phyloP scores from a whole-genome alignment of 176 grass and related monocot species.

The Eragrostis curvula region DNA sequence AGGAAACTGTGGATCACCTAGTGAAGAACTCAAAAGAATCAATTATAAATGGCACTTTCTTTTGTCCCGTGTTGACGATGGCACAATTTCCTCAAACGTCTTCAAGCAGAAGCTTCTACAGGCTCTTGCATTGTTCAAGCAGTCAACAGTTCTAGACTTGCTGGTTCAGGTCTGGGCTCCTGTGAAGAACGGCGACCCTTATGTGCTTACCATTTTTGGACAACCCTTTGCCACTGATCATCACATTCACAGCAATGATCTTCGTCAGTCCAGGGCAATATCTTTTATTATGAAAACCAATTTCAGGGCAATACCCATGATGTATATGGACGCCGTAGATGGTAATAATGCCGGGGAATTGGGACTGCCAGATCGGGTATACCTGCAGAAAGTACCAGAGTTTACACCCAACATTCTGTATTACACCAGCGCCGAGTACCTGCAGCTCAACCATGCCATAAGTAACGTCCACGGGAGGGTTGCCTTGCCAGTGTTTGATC shows the following conservation, averaged over 20 bases:
- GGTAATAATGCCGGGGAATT: conserved; percentile 65
- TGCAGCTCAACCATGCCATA: conserved; percentile 78
- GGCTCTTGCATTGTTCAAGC: conserved; percentile 86
- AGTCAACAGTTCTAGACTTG: conserved; percentile 79
- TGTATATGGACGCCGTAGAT: conserved; percentile 81
- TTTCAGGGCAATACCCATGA: conserved; percentile 81
- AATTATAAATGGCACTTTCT: conserved; percentile 54
- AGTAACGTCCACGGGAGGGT: conserved; percentile 89
- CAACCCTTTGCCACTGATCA: conserved; percentile 87
- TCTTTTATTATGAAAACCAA: too few species aligned
- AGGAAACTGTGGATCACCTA: neutral
- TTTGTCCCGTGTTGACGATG: conserved; percentile 47
- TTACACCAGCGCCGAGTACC: conserved; percentile 80
- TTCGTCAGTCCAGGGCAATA: conserved; percentile 85
- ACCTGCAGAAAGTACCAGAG: conserved; percentile 83
- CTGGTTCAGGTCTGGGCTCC: conserved; percentile 97
- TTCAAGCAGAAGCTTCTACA: conserved; percentile 82
- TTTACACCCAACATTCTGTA: conserved; percentile 98
- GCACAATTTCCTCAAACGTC: conserved; percentile 46
- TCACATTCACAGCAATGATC: conserved; percentile 45
- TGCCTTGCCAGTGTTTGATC: conserved; percentile 93
- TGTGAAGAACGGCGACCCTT: conserved; percentile 70
- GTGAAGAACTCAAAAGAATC: conserved; percentile 42
- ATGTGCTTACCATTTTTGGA: conserved; percentile 85
- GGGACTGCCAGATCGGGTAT: conserved; percentile 89